Base-by-base conservation (phyloP, 2,329 filamentous ascomycete genomes). In the Xylaria sp. region DNA sequence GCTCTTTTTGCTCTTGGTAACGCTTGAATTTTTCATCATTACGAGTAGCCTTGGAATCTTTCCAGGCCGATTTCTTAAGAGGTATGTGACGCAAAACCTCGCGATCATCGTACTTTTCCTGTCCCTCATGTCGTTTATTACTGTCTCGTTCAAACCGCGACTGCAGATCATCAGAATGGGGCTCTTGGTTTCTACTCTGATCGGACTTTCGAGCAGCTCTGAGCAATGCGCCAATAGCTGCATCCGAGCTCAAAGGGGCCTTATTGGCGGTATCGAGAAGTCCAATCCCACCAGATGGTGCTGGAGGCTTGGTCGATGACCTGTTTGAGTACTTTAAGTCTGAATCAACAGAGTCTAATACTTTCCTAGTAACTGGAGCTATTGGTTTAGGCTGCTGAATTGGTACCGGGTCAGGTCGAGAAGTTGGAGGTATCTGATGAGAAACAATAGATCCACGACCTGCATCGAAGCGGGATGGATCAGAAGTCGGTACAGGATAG, bases 371-470 rank as follows among this genome's bases (percentile, higher is more conserved):
- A 2, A 96, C 87, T 0, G 91, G 92, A 2, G 85, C 82, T 61
- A 92, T 84, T 2, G 94, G 94, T 69, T 93, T 89, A 2, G 94
- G 94, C 70, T 96, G 92, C 74, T 95, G 90, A n/a, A 97, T 82
- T 11, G 89, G 87, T 33, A 92, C 83, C 0, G 86, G 82, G 5
- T 80, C 86, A 4, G 88, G 85, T 43, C 85, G 82, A 15, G 76
- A 73, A 17, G 75, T 77, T 21, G 78, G 74, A 2, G 80, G 73
- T 7, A 79, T 77, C 57, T 77, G 75, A 38, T 74, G 76, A 15
- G 80, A 80, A 14, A 80, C 74, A n/a, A 80, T 72, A 38, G 86
- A 85, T 21, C 78, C 80, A 33, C 82, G 80, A 25, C 76, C 78
- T 51, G 82, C 84, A 66, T 92, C 88, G 68, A 89, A 89, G 25